Evolutionary conservation across 192 early-diverging fungal species (phyloP), one percentile per base, ranked within the genome.

Genomic region (Piromyces sp.): DNA sequence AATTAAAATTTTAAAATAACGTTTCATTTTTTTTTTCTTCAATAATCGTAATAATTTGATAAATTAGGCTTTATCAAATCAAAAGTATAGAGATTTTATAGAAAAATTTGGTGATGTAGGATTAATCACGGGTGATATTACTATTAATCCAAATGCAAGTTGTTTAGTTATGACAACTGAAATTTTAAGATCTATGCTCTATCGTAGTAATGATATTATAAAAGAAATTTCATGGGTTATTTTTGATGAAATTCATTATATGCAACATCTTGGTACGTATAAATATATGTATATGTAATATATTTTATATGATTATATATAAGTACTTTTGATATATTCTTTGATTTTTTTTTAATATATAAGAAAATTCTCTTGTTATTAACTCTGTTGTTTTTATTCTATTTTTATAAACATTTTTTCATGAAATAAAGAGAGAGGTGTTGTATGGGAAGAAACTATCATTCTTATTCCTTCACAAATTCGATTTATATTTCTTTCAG

Each of bases 101-200:
- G 92, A 94, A 81, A 95, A 97, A 82, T 99, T 99, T 89, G 95
- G 95, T 19, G 97, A 99, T 85, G 97, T 99, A 2, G 97, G 97
- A 22, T 86, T 99, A 85, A 96, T 99, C 95, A 99, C 97, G 5
- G 97, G 97, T 79, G 97, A 99, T 89, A 94, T 97, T 7, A 96
- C 96, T 3, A 97, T 99, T 87, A 96, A 96, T 84, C 94, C 96
- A 17, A 90, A 89, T 80, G 95, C 97, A 0, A 94, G 93, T 19
- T 97, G 96, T 81, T 85, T 98, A 78, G 96, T 99, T 31, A 99
- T 99, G 97, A 99, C 97, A 1, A 99, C 97, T 1, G 97, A 99
- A 87, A 99, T 99, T 94, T 87, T 99, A 80, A 89, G 97, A 33
- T 92, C 91, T 68, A 99, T 99, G 97, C 89, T 99, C 29, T 99